phyloP scores from a whole-genome alignment of 371 early-diverging fungal species.

The Mortierella sp. region DNA sequence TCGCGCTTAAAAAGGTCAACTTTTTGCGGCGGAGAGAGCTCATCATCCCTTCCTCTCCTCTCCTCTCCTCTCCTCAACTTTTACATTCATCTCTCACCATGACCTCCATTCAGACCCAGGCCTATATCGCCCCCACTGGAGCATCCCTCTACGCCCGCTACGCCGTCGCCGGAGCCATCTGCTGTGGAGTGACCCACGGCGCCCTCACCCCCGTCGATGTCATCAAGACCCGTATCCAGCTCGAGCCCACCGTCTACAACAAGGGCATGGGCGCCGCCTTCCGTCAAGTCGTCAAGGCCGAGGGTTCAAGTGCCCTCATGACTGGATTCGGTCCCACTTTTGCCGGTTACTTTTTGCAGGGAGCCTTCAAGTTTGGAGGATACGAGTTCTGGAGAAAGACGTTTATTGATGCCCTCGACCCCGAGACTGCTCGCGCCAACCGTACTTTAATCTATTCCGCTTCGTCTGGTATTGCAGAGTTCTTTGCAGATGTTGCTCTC shows the following conservation, averaged over 20 bases:
- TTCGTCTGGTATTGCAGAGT: slow-evolving; percentile 90
- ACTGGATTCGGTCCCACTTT: slow-evolving; percentile 90
- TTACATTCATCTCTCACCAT: slow-evolving; percentile 41
- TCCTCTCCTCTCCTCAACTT: slow-evolving; percentile 11
- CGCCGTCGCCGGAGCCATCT: slow-evolving; percentile 81
- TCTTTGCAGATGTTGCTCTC: slow-evolving; percentile 92
- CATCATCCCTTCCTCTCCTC: slow-evolving; percentile 3
- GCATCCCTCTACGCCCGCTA: slow-evolving; percentile 77
- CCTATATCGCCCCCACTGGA: slow-evolving; percentile 71
- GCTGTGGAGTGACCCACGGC: slow-evolving; percentile 83
- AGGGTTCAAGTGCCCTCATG: slow-evolving; percentile 87
- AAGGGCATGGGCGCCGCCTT: slow-evolving; percentile 80
- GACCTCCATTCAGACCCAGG: slow-evolving; percentile 55
- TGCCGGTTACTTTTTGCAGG: slow-evolving; percentile 91
- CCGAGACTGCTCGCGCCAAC: slow-evolving; percentile 84
- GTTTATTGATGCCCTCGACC: slow-evolving; percentile 77
- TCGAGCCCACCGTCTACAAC: slow-evolving; percentile 79
- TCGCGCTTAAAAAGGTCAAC: too few species aligned
- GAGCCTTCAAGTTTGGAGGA: slow-evolving; percentile 87
- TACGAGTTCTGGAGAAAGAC: slow-evolving; percentile 92
- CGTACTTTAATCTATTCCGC: slow-evolving; percentile 86
- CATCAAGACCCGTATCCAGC: slow-evolving; percentile 84
- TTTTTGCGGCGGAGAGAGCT: background rate
- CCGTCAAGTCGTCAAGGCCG: slow-evolving; percentile 81
- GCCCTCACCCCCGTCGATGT: slow-evolving; percentile 71